Percentiles rank a stretch among this genome's conserved stretches.
Evolutionary conservation across 116 monocot genomes (phyloP).

Genomic region (Iris pallida): DNA sequence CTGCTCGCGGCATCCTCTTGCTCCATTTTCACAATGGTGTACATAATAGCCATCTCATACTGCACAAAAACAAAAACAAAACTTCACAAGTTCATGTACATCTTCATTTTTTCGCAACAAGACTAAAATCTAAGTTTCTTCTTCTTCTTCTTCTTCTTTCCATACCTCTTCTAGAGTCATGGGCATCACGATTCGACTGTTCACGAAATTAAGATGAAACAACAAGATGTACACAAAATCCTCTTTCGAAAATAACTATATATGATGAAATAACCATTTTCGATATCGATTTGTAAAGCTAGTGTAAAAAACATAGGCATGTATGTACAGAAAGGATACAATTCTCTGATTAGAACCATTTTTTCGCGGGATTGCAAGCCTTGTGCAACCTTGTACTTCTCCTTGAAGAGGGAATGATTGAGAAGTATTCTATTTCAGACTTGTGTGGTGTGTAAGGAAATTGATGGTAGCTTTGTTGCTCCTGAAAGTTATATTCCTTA

Average conservation of each 20-base stretch:
- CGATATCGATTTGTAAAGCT: not conserved
- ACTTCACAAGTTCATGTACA: too few species aligned
- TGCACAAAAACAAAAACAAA: constrained; percentile 16
- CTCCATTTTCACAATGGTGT: constrained; percentile 56
- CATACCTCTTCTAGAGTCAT: constrained; percentile 51
- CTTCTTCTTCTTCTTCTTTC: not conserved
- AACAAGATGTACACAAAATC: not conserved
- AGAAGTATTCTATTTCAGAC: too few species aligned
- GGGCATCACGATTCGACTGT: constrained; percentile 45
- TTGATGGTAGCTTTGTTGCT: too few species aligned
- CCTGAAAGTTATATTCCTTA: too few species aligned
- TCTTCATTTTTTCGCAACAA: not conserved
- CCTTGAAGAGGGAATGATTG: too few species aligned
- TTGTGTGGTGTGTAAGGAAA: too few species aligned
- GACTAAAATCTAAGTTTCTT: not conserved
- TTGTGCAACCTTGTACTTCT: too few species aligned
- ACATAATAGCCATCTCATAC: constrained; percentile 39
- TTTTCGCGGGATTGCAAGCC: too few species aligned
- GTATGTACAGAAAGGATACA: constrained; percentile 33
- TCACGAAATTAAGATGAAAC: constrained; percentile 7
- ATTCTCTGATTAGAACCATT: constrained; percentile 50
- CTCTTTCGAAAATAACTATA: not conserved
- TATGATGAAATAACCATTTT: not conserved
- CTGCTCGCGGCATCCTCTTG: constrained; percentile 39
- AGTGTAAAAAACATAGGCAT: not conserved